Evolutionary conservation across 768 basidiomycete genomes (phyloP).

Genomic region (Leccinum aurantiacum): DNA sequence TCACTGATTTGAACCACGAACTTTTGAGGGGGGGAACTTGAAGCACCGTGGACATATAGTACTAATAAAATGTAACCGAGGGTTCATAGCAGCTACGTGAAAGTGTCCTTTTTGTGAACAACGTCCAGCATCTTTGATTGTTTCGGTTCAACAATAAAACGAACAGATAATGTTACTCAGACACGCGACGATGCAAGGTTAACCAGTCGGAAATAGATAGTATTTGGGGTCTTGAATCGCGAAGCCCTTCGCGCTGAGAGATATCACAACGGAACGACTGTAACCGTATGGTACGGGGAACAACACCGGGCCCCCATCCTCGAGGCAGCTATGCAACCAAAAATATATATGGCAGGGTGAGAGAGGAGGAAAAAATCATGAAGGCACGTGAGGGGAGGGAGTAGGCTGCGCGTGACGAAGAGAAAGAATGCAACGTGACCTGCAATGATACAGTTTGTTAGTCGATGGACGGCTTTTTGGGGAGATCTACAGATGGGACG

Average conservation of each 20-base stretch:
- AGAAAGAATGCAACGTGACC: constrained; percentile 8
- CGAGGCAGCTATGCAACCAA: constrained; percentile 25
- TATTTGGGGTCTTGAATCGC: constrained; percentile 44
- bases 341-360: constrained; percentile 32
- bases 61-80: too few species aligned
- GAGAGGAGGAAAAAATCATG: constrained; percentile 2
- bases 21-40: too few species aligned
- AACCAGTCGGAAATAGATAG: constrained; percentile 19
- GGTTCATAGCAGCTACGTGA: constrained; percentile 2
- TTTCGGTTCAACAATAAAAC: not conserved
- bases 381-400: not conserved
- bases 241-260: constrained; percentile 50
- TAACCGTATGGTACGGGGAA: constrained; percentile 17
- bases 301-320: constrained; percentile 6
- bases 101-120: not conserved
- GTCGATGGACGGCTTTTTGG: constrained; percentile 13
- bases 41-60: too few species aligned
- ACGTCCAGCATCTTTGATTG: not conserved
- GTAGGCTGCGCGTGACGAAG: constrained; percentile 3
- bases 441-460: constrained; percentile 21
- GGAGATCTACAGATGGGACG: constrained; percentile 20
- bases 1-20: too few species aligned
- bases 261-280: constrained; percentile 28
- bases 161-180: not conserved
- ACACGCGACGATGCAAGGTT: not conserved